Evolutionary conservation across 2,329 filamentous ascomycete species (phyloP).

Genomic region (Paecilomyces dactylethromorphus): DNA sequence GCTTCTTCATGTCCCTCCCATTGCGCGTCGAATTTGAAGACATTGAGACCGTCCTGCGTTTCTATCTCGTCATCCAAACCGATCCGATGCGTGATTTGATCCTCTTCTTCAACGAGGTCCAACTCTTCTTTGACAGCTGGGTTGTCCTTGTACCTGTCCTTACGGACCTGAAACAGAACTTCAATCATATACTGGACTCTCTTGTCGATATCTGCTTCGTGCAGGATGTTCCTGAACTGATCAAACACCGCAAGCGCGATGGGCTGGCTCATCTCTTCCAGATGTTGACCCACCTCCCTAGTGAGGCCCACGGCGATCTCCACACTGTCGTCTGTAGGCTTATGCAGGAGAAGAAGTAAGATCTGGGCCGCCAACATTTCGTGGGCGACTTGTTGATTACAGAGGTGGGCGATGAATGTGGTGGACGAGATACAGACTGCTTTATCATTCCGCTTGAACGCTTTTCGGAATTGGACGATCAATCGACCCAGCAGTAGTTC

Average conservation of each 20-base stretch:
- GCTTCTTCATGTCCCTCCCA: conserved; percentile 88
- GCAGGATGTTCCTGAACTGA: conserved; percentile 88
- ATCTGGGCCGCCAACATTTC: conserved; percentile 93
- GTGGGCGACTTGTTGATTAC: conserved; percentile 92
- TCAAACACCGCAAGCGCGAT: conserved; percentile 91
- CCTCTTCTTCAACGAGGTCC: conserved; percentile 93
- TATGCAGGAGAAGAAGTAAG: conserved; percentile 81
- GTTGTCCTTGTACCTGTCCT: conserved; percentile 95
- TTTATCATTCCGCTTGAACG: conserved; percentile 95
- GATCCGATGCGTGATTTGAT: conserved; percentile 88
- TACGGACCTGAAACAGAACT: conserved; percentile 90
- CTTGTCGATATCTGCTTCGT: conserved; percentile 96
- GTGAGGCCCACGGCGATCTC: conserved; percentile 95
- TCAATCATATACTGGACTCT: conserved; percentile 99
- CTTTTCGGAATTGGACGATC: conserved; percentile 89
- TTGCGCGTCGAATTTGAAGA: conserved; percentile 88
- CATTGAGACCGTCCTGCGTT: conserved; percentile 79
- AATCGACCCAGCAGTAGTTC: conserved; percentile 81
- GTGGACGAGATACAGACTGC: conserved; percentile 88
- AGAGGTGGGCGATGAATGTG: conserved; percentile 89
- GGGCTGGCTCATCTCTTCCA: conserved; percentile 89
- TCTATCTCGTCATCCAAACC: conserved; percentile 79
- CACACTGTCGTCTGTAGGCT: conserved; percentile 94
- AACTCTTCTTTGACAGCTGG: conserved; percentile 85
- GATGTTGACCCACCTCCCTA: conserved; percentile 83